Evolutionary conservation across 768 basidiomycete genomes (phyloP).

Genomic region (Mycena rebaudengoi): DNA sequence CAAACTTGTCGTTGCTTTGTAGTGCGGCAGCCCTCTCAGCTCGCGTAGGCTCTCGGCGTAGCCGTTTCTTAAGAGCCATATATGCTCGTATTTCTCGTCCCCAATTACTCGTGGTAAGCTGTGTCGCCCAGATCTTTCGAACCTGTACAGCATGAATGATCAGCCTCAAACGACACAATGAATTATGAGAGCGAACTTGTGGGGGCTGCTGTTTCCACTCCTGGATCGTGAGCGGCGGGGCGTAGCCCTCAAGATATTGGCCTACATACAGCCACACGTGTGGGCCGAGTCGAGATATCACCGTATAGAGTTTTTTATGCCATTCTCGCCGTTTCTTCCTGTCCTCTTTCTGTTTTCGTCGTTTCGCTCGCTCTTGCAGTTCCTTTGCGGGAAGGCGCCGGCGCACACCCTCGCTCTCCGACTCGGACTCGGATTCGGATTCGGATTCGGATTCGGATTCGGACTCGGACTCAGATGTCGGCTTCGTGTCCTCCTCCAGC

Average conservation of each 20-base stretch:
- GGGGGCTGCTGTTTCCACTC: constrained; percentile 35
- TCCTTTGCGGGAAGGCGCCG: too few relatives aligned
- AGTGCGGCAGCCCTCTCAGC: neutral
- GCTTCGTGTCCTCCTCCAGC: neutral
- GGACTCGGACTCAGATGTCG: too few relatives aligned
- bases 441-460: too few relatives aligned
- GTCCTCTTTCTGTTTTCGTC: neutral
- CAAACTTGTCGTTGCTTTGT: neutral
- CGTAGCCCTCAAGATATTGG: constrained; percentile 29
- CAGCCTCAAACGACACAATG: neutral
- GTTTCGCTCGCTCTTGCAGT: neutral
- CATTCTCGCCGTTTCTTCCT: neutral
- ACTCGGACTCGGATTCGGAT: neutral
- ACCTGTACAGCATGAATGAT: neutral
- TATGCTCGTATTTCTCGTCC: neutral
- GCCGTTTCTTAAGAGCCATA: neutral
- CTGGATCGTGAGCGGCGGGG: constrained; percentile 28
- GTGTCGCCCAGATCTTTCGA: neutral
- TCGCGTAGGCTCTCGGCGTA: constrained; percentile 7
- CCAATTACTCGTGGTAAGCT: neutral
- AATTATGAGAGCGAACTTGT: neutral
- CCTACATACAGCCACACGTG: constrained; percentile 41
- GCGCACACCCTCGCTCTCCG: neutral
- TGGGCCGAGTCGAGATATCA: constrained; percentile 22
- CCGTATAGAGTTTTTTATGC: too few relatives aligned